A percentile compares a stretch with the other conserved stretches of the same genome.
phyloP scores from a whole-genome alignment of 345 rosid genomes.

The Combretum micranthum region DNA sequence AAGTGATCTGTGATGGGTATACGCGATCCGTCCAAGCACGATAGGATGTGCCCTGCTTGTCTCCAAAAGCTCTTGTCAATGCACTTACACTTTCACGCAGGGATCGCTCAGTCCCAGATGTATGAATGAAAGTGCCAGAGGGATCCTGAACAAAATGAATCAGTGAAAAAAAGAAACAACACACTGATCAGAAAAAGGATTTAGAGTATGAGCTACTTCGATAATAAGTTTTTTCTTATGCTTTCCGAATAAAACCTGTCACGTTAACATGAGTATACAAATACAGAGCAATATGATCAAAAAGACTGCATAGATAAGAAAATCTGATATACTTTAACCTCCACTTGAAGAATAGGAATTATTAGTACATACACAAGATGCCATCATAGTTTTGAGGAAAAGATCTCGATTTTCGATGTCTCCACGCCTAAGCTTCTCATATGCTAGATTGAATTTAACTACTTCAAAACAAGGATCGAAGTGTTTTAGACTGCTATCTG shows the following conservation, averaged over 20 bases:
- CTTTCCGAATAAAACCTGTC: too few species aligned
- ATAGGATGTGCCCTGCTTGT: slow-evolving; percentile 63
- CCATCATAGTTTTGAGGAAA: slow-evolving; percentile 52
- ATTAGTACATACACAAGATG: slow-evolving; percentile 55
- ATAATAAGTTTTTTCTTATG: too few species aligned
- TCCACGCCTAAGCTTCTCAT: slow-evolving; percentile 92
- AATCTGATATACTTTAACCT: too few species aligned
- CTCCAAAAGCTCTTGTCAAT: slow-evolving; percentile 55
- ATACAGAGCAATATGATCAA: too few species aligned
- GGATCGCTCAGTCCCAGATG: slow-evolving; percentile 62
- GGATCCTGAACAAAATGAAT: slow-evolving; percentile 35
- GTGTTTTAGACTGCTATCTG: slow-evolving; percentile 22
- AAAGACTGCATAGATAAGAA: too few species aligned
- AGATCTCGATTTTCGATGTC: slow-evolving; percentile 68
- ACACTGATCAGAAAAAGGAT: too few species aligned
- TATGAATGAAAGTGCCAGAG: slow-evolving; percentile 48
- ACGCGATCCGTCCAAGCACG: slow-evolving; percentile 85
- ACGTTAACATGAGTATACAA: too few species aligned
- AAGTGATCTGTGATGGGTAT: slow-evolving; percentile 39
- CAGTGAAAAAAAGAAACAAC: slow-evolving; percentile 1
- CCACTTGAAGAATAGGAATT: too few species aligned
- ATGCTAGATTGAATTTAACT: slow-evolving; percentile 66
- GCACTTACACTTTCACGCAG: slow-evolving; percentile 44
- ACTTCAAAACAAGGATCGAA: slow-evolving; percentile 44
- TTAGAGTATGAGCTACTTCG: too few species aligned